Base-by-base conservation (phyloP, 2,329 filamentous ascomycete genomes). In the Lachnellula hyalina region DNA sequence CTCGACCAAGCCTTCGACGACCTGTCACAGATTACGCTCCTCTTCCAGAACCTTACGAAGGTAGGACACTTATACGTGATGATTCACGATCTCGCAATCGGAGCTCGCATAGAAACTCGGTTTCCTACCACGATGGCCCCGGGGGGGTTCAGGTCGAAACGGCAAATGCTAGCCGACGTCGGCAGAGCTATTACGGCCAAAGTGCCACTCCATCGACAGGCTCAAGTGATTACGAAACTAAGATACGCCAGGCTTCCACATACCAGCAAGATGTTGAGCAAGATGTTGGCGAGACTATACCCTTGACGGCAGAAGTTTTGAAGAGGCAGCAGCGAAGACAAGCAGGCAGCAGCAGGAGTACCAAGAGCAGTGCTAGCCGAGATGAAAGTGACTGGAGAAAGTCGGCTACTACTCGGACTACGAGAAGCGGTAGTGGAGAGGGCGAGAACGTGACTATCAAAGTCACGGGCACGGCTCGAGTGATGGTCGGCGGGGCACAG, bases 371-470 rank as follows among this genome's bases (percentile, higher is more conserved):
- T 76, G 59, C 77, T 21, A 85, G 83, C 65, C 81, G 75, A 44
- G 83, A 85, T 62, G 82, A 85, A 54, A 85, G 82, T 68, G 83
- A 85, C 53, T 84, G 79, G 68, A 77, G 77, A 60, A 79, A 80
- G 59, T 85, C 82, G 52, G 80, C 80, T 28, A 83, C 82, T 0
- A 85, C 83, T 12, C 77, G 80, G 41, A 81, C 83, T 9, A 86
- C 82, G 4, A 55, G 67, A 51, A 67, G 64, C 52, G 61, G 63
- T 9, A 79, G 76, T 59, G 75, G 75, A 42, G 78, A 75, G 54
- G 75, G 81, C 52, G 81, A 85, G 38, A 81, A 84, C 57, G 73
- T 84, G 54, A 85, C 81, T 15, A 84, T 86, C 67, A 81, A 81
- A 60, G 74, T 86, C 47, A 78, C 75, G 23, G 80, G 80, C 12